These are phyloP conservation scores for Colletotrichum sp. DNA, from an alignment of 2,329 filamentous ascomycete species.

Conservation along the genomic window DNA sequence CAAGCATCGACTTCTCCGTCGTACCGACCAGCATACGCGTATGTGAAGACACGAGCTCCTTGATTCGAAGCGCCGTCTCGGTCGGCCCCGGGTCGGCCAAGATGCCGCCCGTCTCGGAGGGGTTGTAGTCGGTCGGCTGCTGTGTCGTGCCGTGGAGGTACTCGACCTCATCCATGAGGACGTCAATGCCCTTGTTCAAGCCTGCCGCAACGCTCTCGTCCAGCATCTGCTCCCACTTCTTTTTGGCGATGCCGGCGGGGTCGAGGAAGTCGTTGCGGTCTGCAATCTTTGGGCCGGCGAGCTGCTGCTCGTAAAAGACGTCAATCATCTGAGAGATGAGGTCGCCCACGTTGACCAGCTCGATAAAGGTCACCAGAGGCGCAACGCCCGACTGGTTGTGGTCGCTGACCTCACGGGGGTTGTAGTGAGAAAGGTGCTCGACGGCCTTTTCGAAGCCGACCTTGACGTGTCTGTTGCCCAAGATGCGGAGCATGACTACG, in stretches of 20 bases:
- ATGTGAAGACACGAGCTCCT: slow-evolving; percentile 85
- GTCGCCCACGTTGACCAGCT: slow-evolving; percentile 97
- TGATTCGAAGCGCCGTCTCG: slow-evolving; percentile 77
- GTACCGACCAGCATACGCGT: slow-evolving; percentile 92
- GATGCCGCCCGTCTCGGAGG: slow-evolving; percentile 46
- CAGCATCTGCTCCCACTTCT: slow-evolving; percentile 98
- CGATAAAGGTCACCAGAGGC: slow-evolving; percentile 92
- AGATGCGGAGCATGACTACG: slow-evolving; percentile 79
- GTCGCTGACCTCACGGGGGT: slow-evolving; percentile 80
- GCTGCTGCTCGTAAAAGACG: slow-evolving; percentile 96
- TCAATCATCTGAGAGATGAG: slow-evolving; percentile 99
- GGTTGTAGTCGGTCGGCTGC: slow-evolving; percentile 88
- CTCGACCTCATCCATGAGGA: slow-evolving; percentile 97
- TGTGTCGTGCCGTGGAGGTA: slow-evolving; percentile 92
- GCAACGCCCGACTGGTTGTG: slow-evolving; percentile 78
- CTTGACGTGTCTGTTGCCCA: slow-evolving; percentile 88
- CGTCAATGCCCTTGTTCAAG: slow-evolving; percentile 96
- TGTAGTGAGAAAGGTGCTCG: slow-evolving; percentile 87
- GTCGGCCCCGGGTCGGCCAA: slow-evolving; percentile 73
- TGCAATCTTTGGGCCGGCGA: slow-evolving; percentile 80
- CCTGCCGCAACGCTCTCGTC: slow-evolving; percentile 96
- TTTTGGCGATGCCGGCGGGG: slow-evolving; percentile 91
- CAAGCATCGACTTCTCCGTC: slow-evolving; percentile 96
- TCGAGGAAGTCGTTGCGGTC: slow-evolving; percentile 96
- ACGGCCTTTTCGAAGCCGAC: slow-evolving; percentile 94